These are phyloP conservation scores for Endocarpon pusillum DNA, from an alignment of 495 filamentous ascomycete species.

Conservation along the genomic window DNA sequence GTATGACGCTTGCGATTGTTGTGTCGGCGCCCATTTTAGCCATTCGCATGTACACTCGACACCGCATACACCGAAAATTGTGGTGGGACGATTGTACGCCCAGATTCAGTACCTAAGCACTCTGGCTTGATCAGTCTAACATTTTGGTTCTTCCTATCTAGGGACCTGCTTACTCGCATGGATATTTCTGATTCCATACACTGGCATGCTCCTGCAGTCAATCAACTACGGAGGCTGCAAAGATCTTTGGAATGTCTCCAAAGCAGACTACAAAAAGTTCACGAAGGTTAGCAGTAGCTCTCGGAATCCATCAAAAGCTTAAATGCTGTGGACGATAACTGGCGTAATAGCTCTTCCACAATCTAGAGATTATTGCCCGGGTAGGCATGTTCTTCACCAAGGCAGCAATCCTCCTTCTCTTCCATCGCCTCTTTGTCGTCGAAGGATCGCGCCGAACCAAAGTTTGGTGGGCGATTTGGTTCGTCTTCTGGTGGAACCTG, in stretches of 20 bases:
- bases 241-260: constrained; percentile 13
- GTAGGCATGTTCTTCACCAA: constrained; percentile 33
- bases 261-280: constrained; percentile 5
- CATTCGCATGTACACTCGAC: constrained; percentile 9
- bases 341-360: constrained; percentile 7
- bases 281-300: constrained; percentile 9
- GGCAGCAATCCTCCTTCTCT: constrained; percentile 32
- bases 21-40: constrained; percentile 5
- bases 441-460: constrained; percentile 15
- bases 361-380: constrained; percentile 11
- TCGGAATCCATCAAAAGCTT: background rate
- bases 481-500: constrained; percentile 25
- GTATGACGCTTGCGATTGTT: constrained; percentile 3
- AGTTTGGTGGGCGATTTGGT: constrained; percentile 12
- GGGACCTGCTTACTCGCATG: constrained; percentile 7
- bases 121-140: too few species aligned
- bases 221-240: constrained; percentile 8
- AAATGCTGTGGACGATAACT: too few species aligned
- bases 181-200: constrained; percentile 7
- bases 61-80: constrained; percentile 4
- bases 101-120: too few species aligned
- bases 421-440: constrained; percentile 29
- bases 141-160: too few species aligned
- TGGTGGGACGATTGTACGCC: constrained; percentile 13
- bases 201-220: constrained; percentile 6